Evolutionary conservation across 106 monocot genomes (phyloP), one percentile per base, ranked within the genome.

Genomic region (Allium cepa): DNA sequence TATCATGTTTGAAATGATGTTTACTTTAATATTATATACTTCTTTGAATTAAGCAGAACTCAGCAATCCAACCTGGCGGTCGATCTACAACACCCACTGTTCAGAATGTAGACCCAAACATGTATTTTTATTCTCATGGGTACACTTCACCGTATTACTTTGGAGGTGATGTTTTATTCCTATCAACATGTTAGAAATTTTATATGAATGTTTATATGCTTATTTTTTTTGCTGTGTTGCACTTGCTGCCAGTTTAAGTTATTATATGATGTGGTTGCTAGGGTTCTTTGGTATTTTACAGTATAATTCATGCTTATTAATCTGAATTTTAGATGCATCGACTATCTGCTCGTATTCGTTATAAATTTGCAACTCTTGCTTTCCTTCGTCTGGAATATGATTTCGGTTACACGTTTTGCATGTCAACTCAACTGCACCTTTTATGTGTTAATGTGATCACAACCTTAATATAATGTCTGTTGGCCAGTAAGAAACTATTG

Each of bases 81-180:
- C 59, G 67, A 50, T 74, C 74, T 27, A 15, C 60, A 27, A 73
- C 73, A 6, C 73, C 73, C 49, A 63, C 64, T 11, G 50, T 74
- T 51, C 67, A 59, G 48, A 60, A 60, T 16, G 26, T 36, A 2
- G 67, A 74, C 67, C 50, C 58, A 11, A 67, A 50, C 45, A 59
- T 74, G 57, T 67, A 50, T 11, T 74, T 45, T 45, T 62, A 22
- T 12, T 46, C 28, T 60, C 18, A 22, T 60, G 60, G 62, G 62
- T 62, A 62, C 12, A 22, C 60, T 8, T 4, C 62, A 47, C 62
- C 62, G 12, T 62, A 62, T n/a, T 46, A 16, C 7, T 62, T 16
- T 62, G 62, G 62, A 62, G 46, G 62, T 62, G 15, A 45, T 63
- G 59, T 52, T 47, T 14, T 36, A 15, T 58, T 47, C 36, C 47